Evolutionary conservation across 371 early-diverging fungal species (phyloP).

Genomic region (Phascolomyces articulosus): DNA sequence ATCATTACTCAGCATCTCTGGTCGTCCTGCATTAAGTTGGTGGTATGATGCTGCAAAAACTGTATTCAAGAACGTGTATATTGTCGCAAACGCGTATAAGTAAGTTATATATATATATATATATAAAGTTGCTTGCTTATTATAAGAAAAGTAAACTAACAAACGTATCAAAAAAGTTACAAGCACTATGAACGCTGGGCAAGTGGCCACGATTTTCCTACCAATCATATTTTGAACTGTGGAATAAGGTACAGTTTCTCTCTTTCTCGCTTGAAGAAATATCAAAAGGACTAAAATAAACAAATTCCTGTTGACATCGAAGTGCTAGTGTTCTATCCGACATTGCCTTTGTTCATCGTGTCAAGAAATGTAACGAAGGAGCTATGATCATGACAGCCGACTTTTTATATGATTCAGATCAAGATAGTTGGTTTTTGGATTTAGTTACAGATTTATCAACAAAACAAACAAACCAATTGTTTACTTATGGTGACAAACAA

Average conservation of each 20-base stretch:
- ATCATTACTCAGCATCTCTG: slow-evolving; percentile 45
- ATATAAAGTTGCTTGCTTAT: neutral
- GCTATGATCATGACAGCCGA: slow-evolving; percentile 34
- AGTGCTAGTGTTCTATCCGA: slow-evolving; percentile 42
- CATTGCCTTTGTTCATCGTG: slow-evolving; percentile 42
- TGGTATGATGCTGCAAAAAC: slow-evolving; percentile 31
- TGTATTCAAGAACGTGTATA: slow-evolving; percentile 28
- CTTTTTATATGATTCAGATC: slow-evolving; percentile 24
- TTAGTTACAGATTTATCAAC: neutral
- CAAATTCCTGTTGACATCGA: too few species aligned
- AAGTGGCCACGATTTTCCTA: slow-evolving; percentile 34
- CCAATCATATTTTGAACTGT: slow-evolving; percentile 39
- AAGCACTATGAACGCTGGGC: slow-evolving; percentile 54
- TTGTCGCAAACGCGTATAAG: slow-evolving; percentile 54
- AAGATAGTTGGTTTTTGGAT: neutral
- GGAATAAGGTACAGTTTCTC: slow-evolving; percentile 39
- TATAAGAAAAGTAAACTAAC: too few species aligned
- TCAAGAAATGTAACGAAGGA: slow-evolving; percentile 23
- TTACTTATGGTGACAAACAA: neutral
- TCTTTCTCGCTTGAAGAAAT: too few species aligned
- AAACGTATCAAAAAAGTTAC: slow-evolving; percentile 27
- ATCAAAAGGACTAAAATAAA: neutral
- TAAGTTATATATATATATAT: slow-evolving; percentile 18
- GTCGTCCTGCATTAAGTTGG: slow-evolving; percentile 44
- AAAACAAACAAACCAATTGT: neutral